These are phyloP conservation scores for Cydonia oblonga DNA, from an alignment of 331 rosid genomes.

Conservation along the genomic window DNA sequence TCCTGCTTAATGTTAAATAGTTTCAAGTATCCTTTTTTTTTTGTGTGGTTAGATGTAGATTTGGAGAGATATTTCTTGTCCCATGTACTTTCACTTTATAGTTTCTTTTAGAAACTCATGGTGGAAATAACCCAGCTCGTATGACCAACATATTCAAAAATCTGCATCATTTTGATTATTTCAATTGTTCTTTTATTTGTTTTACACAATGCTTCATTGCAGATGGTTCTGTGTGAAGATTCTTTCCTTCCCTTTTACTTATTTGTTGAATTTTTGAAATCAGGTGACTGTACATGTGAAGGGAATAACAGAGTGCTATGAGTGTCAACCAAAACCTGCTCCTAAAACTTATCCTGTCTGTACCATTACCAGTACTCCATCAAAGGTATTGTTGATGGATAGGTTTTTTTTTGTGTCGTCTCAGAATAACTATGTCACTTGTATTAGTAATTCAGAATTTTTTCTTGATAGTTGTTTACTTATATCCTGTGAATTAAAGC, in stretches of 20 bases:
- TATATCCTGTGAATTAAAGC: not conserved
- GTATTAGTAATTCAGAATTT: not conserved
- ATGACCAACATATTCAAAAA: not conserved
- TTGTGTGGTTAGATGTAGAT: not conserved
- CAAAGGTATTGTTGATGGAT: conserved; percentile 51
- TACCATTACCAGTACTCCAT: conserved; percentile 97
- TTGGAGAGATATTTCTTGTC: not conserved
- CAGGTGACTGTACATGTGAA: conserved; percentile 97
- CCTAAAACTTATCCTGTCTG: conserved; percentile 99
- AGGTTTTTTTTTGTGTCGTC: not conserved
- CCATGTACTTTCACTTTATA: not conserved
- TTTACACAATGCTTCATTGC: not conserved
- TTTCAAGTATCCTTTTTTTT: not conserved
- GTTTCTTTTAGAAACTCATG: not conserved
- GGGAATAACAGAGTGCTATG: conserved; percentile 96
- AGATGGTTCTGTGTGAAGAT: not conserved
- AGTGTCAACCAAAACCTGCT: conserved; percentile 95
- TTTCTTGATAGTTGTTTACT: not conserved
- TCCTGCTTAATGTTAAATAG: not conserved
- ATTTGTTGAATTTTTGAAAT: conserved; percentile 9
- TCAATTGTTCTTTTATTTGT: not conserved
- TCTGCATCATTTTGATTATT: not conserved
- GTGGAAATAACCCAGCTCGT: not conserved
- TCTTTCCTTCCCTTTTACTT: conserved; percentile 4
- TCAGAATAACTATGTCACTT: not conserved